Base-by-base conservation (phyloP, 2,329 filamentous ascomycete species). In the Aureobasidium sp. region DNA sequence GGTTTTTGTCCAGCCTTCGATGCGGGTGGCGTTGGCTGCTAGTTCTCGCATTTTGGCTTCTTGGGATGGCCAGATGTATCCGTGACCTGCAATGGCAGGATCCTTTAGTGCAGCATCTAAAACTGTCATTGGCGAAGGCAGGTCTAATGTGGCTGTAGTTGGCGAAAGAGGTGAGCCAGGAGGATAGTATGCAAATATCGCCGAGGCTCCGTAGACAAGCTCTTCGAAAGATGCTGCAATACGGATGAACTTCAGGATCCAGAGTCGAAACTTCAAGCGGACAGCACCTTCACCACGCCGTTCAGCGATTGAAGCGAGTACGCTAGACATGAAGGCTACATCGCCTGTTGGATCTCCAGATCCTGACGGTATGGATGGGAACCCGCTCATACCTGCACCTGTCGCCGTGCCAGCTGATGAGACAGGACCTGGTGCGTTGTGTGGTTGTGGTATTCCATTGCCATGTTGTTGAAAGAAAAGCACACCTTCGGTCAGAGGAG, bases 1-100 rank as follows among this genome's bases (percentile, higher is more conserved):
- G 1, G 96, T 98, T 69, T 94, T 97, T 71, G 96, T 90, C 96
- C 96, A 99, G 65, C 95, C 96, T 81, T 99, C 96, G 68, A 99
- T 97, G 65, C 96, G 88, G 66, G 93, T 94, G 54, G 96, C 94
- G 68, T 97, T 97, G 4, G 94, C 95, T 20, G 94, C 93, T 43
- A 99, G 87, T 79, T 99, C 96, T 72, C 91, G 91, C 72, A 92
- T 87, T 79, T 94, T 95, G 10, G 91, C 87, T 47, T 85, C 82
- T 65, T 98, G 94, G 72, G 97, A 93, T 4, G 91, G 82, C 96
- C 96, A 99, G 40, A 99, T 95, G 76, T 97, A 98, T 47, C 96
- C 96, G 16, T 93, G 84, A 6, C 86, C 87, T 4, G 86, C 85
- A 25, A 72, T 71, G 18, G 74, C 72, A 8, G 77, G 75, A 13